Conservation (phyloP, 805 yeast genomes). For the Ogataea minuta region DNA sequence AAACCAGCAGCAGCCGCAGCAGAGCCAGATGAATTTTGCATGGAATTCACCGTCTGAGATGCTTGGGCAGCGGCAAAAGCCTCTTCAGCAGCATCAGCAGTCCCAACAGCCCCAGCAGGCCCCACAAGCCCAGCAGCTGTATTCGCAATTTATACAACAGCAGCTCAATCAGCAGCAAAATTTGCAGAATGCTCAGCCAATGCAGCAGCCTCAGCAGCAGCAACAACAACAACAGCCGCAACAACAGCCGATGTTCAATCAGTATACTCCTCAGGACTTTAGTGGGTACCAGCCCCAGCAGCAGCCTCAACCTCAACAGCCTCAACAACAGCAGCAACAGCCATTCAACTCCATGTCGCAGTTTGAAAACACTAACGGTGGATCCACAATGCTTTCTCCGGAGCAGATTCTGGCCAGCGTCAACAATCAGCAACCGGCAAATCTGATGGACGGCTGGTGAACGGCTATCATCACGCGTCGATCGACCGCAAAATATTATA, state of each 20-base stretch:
- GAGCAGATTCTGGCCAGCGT: conserved; percentile 36
- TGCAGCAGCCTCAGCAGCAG: conserved; percentile 22
- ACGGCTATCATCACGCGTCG: conserved; percentile 5
- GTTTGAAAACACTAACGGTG: conserved; percentile 9
- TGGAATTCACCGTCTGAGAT: conserved; percentile 12
- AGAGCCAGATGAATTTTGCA: conserved; percentile 10
- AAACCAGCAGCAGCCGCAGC: conserved; percentile 10
- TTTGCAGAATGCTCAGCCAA: conserved; percentile 2
- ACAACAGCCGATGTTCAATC: conserved; percentile 19
- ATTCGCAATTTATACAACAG: conserved; percentile 19
- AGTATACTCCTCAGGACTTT: conserved; percentile 5
- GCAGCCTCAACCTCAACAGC: conserved; percentile 14
- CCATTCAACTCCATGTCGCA: conserved; percentile 12
- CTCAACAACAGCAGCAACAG: conserved; percentile 19
- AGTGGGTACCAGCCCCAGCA: background rate
- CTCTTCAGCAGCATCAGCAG: conserved; percentile 11
- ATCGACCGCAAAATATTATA: conserved; percentile 3
- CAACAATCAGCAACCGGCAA: conserved; percentile 12
- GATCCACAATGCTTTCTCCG: conserved; percentile 28
- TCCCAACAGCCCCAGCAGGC: conserved; percentile 15
- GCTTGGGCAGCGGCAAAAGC: conserved; percentile 9
- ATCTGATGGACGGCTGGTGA: conserved; percentile 25
- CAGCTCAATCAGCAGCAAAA: conserved; percentile 17
- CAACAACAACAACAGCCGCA: conserved; percentile 15
- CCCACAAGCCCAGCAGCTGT: conserved; percentile 29